Evolutionary conservation across 148 eudicot species (phyloP), one percentile per base, ranked within the genome.

Genomic region (Nepenthes gracilis): DNA sequence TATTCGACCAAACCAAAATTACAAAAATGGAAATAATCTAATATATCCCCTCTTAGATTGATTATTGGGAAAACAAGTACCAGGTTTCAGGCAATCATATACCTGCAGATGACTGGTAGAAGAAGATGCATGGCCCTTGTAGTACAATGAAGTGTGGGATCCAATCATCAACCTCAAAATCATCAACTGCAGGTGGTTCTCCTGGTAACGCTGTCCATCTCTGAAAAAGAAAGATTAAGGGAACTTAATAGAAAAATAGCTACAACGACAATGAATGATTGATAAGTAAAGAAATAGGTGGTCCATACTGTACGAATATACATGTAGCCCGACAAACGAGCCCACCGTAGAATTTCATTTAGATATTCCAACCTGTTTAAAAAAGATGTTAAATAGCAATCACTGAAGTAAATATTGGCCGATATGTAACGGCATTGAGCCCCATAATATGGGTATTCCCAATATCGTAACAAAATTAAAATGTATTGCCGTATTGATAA

Each of bases 171-270:
- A 92, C 85, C 35, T 92, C 97, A 48, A 70, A 62, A 65, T 93
- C 98, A 78, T 93, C 98, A 55, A 88, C 68, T 5, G 95, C 91
- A 71, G 84, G 96, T 50, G 89, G 77, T 66, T 93, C 98, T 50
- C 96, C 98, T 3, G 98, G 98, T 75, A 93, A 77, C 54, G 98
- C 84, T 50, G 85, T 82, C 96, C 98, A 93, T 83, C 97, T 83
- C 97, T 91, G 69, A n/a, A 32, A 64, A 53, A 33, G 14, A 51
- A 43, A n/a, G 10, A 53, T 37, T 2, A 59, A 40, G 54, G 52
- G 7, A 53, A 51, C 45, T 6, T 67, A 12, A 33, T 48, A 33
- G 60, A 23, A 6, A 11, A 33, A 67, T 23, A 43, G 13, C 1
- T 10, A 54, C 43, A 55, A 56, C 12, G 32, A 63, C 48, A 6